Conservation (phyloP, 495 filamentous ascomycete genomes). For the Schizothecium vesticola region DNA sequence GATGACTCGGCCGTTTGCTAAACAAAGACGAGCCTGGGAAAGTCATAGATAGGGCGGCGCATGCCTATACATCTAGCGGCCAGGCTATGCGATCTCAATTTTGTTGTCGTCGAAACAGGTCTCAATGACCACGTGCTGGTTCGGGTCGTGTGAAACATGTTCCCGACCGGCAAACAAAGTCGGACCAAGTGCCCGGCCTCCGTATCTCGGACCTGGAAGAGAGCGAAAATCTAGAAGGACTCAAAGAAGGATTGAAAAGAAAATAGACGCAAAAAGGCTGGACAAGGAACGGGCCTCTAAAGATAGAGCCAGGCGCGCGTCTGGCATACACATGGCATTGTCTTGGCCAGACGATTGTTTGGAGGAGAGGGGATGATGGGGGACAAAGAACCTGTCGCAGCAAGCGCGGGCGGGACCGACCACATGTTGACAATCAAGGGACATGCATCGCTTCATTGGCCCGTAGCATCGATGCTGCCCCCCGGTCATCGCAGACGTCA, state of each 20-base stretch:
- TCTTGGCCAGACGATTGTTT: background rate
- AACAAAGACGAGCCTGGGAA: background rate
- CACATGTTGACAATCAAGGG: background rate
- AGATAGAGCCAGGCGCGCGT: conserved; percentile 20
- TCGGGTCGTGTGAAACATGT: background rate
- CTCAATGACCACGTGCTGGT: background rate
- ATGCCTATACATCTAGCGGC: background rate
- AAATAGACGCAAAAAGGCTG: background rate
- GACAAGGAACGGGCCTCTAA: background rate
- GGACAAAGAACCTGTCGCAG: conserved; percentile 3
- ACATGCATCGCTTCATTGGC: conserved; percentile 3
- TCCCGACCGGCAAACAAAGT: background rate
- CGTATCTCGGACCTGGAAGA: background rate
- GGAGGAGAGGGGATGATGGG: conserved; percentile 8
- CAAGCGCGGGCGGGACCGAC: conserved; percentile 10
- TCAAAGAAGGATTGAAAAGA: background rate
- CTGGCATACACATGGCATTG: conserved; percentile 1
- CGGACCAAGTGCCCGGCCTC: background rate
- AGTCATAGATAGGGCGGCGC: too few relatives aligned
- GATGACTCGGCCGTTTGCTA: background rate
- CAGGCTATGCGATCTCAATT: too few relatives aligned
- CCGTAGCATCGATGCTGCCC: background rate
- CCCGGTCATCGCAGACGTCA: conserved; percentile 26
- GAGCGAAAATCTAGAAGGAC: background rate
- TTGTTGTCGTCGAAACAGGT: background rate